phyloP scores from a whole-genome alignment of 2,329 filamentous ascomycete genomes.

The Ophiocordyceps camponoti-saundersi region DNA sequence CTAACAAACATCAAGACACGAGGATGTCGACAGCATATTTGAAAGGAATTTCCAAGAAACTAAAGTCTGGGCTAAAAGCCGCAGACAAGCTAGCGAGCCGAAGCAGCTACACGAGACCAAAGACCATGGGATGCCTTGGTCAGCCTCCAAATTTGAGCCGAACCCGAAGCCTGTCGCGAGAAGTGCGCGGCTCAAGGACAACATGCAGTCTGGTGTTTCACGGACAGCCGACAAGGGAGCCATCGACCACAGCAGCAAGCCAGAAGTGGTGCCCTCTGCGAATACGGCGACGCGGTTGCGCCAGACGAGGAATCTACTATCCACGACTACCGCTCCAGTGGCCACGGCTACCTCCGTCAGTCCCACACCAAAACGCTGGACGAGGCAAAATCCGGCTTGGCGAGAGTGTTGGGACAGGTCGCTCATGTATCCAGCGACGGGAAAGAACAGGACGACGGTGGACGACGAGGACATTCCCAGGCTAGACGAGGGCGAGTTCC shows the following conservation, averaged over 20 bases:
- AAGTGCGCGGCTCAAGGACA: not conserved
- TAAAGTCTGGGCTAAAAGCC: not conserved
- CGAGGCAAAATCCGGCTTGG: constrained; percentile 32
- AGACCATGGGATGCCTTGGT: not conserved
- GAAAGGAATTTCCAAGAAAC: not conserved
- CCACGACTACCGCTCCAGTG: constrained; percentile 1
- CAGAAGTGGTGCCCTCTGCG: not conserved
- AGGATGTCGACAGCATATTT: not conserved
- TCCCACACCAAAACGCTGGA: constrained; percentile 24
- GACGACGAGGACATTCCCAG: constrained; percentile 57
- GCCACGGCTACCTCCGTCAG: not conserved
- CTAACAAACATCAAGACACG: not conserved
- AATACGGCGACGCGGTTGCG: constrained; percentile 7
- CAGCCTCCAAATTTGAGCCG: not conserved
- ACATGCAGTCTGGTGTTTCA: constrained; percentile 1
- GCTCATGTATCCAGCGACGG: constrained; percentile 41
- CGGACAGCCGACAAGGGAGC: not conserved
- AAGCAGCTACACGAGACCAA: not conserved
- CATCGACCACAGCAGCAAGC: not conserved
- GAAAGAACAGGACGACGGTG: constrained; percentile 46
- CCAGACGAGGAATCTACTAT: constrained; percentile 8
- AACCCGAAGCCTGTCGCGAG: not conserved
- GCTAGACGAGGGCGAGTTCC: constrained; percentile 66
- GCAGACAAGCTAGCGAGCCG: not conserved
- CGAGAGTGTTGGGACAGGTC: constrained; percentile 34